phyloP scores from a whole-genome alignment of 306 rosid genomes.

The Cucurbita argyrosperma region DNA sequence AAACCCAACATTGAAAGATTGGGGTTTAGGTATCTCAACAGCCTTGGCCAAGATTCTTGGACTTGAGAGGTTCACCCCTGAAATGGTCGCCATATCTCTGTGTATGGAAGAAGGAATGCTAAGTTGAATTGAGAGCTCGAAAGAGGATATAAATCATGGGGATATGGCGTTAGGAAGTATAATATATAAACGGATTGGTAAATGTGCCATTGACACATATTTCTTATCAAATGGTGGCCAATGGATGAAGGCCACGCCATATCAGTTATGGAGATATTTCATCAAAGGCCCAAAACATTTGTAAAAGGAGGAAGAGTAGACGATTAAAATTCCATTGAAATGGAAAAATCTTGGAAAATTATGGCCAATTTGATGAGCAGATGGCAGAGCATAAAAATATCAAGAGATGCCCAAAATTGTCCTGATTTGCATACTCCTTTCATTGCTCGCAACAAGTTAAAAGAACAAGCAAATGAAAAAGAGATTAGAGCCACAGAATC shows the following conservation, averaged over 20 bases:
- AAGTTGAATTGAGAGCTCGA: neutral
- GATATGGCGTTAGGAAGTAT: neutral
- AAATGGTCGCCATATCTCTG: slow-evolving; percentile 4
- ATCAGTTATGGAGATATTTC: neutral
- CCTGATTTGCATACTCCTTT: neutral
- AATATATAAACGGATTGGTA: neutral
- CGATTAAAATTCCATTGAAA: neutral
- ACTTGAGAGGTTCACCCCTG: slow-evolving; percentile 2
- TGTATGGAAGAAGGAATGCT: neutral
- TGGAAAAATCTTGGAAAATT: neutral
- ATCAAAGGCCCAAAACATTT: neutral
- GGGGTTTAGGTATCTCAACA: neutral
- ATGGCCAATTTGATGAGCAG: neutral
- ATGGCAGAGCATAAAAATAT: neutral
- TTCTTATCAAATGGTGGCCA: slow-evolving; percentile 4
- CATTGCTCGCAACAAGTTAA: neutral
- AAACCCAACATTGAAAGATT: neutral
- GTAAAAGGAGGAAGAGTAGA: neutral
- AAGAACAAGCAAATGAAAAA: neutral
- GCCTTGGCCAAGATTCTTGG: neutral
- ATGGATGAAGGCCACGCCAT: neutral
- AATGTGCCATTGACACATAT: slow-evolving; percentile 1
- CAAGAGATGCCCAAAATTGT: neutral
- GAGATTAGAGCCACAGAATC: neutral
- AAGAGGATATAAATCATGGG: neutral